These are phyloP conservation scores for Cornus controversa DNA, from an alignment of 148 eudicot species.

Conservation along the genomic window DNA sequence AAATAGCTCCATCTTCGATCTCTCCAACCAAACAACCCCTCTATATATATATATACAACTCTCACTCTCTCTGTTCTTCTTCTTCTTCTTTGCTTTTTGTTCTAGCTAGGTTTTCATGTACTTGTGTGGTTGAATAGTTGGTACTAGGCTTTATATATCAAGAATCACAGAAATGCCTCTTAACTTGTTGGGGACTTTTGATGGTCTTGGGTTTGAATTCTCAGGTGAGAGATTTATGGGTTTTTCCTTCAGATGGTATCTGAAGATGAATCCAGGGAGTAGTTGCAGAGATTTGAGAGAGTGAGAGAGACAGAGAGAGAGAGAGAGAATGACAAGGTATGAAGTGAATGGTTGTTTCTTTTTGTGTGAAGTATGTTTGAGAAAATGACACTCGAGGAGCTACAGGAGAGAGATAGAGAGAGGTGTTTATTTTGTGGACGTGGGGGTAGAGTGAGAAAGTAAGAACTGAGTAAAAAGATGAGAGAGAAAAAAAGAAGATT, in stretches of 20 bases:
- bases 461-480: conserved; percentile 14
- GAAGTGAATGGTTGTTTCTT: conserved; percentile 61
- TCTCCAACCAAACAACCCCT: conserved; percentile 14
- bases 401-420: neutral
- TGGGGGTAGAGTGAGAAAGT: conserved; percentile 38
- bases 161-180: neutral
- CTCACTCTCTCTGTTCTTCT: neutral
- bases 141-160: neutral
- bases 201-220: conserved; percentile 11
- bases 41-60: neutral
- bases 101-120: neutral
- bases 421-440: conserved; percentile 46
- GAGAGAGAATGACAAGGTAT: conserved; percentile 42
- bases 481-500: conserved; percentile 13
- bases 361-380: conserved; percentile 86
- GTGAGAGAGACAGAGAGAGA: conserved; percentile 20
- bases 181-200: neutral
- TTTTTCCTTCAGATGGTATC: conserved; percentile 23
- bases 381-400: conserved; percentile 78
- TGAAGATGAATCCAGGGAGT: conserved; percentile 28
- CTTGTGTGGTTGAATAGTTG: neutral
- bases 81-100: neutral
- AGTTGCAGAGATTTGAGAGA: conserved; percentile 43
- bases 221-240: conserved; percentile 15
- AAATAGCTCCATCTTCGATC: conserved; percentile 67